Evolutionary conservation across 202 grass and related monocot species (phyloP), one percentile per base, ranked within the genome.

Genomic region (Schoenoplectus tabernaemontani): DNA sequence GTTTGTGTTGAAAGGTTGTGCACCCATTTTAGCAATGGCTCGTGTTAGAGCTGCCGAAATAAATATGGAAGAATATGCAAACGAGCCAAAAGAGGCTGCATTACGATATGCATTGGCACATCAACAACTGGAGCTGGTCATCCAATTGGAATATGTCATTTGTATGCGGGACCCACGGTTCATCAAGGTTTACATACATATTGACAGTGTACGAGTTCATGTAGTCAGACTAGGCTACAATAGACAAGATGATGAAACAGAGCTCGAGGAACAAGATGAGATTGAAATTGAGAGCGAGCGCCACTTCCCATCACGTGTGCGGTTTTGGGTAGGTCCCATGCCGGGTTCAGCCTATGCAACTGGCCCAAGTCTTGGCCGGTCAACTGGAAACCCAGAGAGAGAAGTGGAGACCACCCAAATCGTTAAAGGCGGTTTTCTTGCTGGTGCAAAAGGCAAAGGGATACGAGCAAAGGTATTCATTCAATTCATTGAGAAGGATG

Each of bases 351-450:
- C 87, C 0, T 97, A 97, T 65, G 93, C 91, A 24, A 85, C 89
- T 0, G 91, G 93, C 0, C 93, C 91, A 1, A 97, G 85, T 83
- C 91, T 97, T 33, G 93, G 93, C n/a, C 91, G 91, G 46, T 93
- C 91, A 46, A 91, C 82, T 16, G 90, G 90, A 47, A 97, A 97
- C 85, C 90, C 93, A 4, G 90, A 86, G 12, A 64, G 81, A 12
- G 90, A 97, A 62, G 88, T 93, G 20, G 91, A 97, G 84, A 65
- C 54, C 64, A 91, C 81, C 38, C 88, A 89, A 74, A 90, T 80
- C 1, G 66, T 93, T 37, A 93, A 85, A 78, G 89, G 93, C 19
- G 57, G 81, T 36, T 91, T 93, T 82, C 15, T 61, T 13, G 56
- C 84, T 54, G 37, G 85, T 30, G 57, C 57, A 39, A 93, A 91